phyloP scores from a whole-genome alignment of 139 green algal genomes.

The Closterium sp. region DNA sequence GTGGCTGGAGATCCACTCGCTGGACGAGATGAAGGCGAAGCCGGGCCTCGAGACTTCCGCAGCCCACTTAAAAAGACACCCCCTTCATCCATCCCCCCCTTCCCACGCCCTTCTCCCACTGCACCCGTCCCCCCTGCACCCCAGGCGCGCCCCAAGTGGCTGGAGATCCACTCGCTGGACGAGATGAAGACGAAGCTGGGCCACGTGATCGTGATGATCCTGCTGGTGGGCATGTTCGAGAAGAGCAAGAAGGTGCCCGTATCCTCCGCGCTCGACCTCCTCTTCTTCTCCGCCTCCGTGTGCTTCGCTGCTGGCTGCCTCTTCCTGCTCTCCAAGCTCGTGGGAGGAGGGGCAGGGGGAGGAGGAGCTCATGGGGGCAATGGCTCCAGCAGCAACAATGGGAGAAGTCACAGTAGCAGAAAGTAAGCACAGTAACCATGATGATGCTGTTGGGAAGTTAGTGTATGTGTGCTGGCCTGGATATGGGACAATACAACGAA shows the following conservation, averaged over 20 bases:
- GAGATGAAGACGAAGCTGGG: conserved; percentile 47
- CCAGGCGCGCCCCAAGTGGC: conserved; percentile 28
- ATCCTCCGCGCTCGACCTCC: background rate
- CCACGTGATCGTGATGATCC: conserved; percentile 47
- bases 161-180: conserved; percentile 29
- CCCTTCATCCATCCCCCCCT: no score
- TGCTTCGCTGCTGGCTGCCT: conserved; percentile 14
- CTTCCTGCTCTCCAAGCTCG: conserved; percentile 27
- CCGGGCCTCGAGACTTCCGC: conserved; percentile 25
- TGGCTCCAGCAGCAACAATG: background rate
- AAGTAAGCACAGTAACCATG: no score
- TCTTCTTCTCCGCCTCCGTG: conserved; percentile 24
- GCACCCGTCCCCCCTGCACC: no score
- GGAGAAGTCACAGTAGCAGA: background rate
- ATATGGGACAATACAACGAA: no score
- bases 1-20: conserved; percentile 22
- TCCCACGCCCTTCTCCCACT: no score
- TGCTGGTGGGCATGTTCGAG: conserved; percentile 44
- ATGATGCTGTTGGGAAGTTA: no score
- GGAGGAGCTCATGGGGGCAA: background rate
- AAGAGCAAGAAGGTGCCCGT: conserved; percentile 42
- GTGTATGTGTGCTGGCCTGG: no score
- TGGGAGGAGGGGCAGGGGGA: background rate
- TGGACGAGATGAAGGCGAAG: conserved; percentile 38
- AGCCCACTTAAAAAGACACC: no score